phyloP scores from a whole-genome alignment of 768 basidiomycete species.

The Sporobolomyces roseus region DNA sequence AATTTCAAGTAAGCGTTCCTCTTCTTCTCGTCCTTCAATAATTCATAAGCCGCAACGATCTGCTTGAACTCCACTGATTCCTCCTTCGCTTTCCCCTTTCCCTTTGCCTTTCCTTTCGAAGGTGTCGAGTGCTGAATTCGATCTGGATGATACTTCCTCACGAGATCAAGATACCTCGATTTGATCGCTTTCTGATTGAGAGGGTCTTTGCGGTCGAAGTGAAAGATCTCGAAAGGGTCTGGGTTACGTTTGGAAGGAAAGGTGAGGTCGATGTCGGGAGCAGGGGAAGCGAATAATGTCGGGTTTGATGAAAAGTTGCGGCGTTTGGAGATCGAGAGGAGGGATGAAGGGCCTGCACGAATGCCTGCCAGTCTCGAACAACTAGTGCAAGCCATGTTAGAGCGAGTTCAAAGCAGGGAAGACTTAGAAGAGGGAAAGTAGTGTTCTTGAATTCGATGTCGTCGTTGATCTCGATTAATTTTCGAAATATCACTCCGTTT shows the following conservation, averaged over 20 bases:
- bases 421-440: too few relatives aligned
- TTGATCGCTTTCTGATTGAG: constrained; percentile 12
- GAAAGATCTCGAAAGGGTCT: constrained; percentile 38
- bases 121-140: constrained; percentile 5
- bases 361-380: background rate
- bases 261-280: constrained; percentile 16
- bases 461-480: too few relatives aligned
- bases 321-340: background rate
- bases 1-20: constrained; percentile 15
- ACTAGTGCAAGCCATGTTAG: background rate
- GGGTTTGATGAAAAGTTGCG: constrained; percentile 4
- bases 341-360: background rate
- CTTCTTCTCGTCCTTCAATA: constrained; percentile 21
- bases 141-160: constrained; percentile 35
- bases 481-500: too few relatives aligned
- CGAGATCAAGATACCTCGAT: constrained; percentile 29
- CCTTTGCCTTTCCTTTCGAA: background rate
- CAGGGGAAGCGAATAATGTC: background rate
- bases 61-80: constrained; percentile 24
- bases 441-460: too few relatives aligned
- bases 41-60: constrained; percentile 31
- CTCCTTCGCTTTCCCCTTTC: constrained; percentile 12
- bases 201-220: constrained; percentile 12
- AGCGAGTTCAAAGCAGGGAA: too few relatives aligned
- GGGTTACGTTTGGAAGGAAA: constrained; percentile 25